Evolutionary conservation across 2,329 filamentous ascomycete genomes (phyloP), one percentile per base, ranked within the genome.

Genomic region (Trichoderma sp.): DNA sequence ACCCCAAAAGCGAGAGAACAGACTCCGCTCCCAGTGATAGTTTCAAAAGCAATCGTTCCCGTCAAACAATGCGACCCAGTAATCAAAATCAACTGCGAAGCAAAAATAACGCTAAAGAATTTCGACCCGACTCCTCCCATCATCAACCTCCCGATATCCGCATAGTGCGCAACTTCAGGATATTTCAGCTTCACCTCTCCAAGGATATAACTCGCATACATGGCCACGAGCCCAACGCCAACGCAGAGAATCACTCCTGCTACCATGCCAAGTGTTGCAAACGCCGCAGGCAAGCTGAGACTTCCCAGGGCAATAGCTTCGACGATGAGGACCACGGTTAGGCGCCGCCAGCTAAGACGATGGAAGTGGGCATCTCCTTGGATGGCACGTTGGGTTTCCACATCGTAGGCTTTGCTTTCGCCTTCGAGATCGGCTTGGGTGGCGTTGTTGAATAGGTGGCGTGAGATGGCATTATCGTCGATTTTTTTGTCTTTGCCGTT

Each of bases 41-140:
- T 90, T 79, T 91, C 91, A 83, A 94, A 89, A 78, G 92, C 92
- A 79, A 94, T 91, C 33, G 88, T 89, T 78, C 93, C 93, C 0
- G 92, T 93, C 76, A 94, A 84, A 65, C 93, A 86, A 83, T 95
- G 93, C 18, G 91, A 93, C 38, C 89, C 91, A 83, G 93, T 91
- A 79, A 93, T 88, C 83, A 94, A 93, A 75, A 92, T 84, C 50
- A 94, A 85, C 82, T 93, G 90, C 29, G 93, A 83, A 9, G 89
- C 84, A 79, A 93, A 91, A 76, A 89, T 91, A 77, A 86, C 82
- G 27, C 91, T 91, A 63, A 93, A 85, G 35, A 94, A 77, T 80
- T 93, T 90, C 77, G 90, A 89, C 1, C 91, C 91, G 45, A 89
- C 84, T 21, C 83, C 85, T 11, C 93, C 93, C 75, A 87, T 86